phyloP scores from a whole-genome alignment of 257 asterid genomes.

The Cruciata laevipes region DNA sequence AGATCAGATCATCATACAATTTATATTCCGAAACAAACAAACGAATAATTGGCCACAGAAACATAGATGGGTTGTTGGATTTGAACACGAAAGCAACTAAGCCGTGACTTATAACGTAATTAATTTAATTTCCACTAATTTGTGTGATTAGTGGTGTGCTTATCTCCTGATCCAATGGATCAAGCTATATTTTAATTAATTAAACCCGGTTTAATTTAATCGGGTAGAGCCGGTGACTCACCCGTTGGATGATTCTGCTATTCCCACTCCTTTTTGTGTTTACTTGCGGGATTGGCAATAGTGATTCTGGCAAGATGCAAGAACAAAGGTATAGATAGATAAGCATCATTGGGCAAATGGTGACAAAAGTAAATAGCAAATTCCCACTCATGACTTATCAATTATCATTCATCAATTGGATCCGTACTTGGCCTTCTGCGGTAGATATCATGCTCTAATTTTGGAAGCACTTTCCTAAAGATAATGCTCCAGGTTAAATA shows the following conservation, averaged over 20 bases:
- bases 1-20: background rate
- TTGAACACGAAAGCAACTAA: slow-evolving; percentile 9
- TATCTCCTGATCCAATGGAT: slow-evolving; percentile 14
- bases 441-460: slow-evolving; percentile 20
- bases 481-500: background rate
- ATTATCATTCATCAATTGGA: slow-evolving; percentile 9
- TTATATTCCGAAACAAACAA: slow-evolving; percentile 10
- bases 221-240: slow-evolving; percentile 4
- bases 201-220: background rate
- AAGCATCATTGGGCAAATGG: slow-evolving; percentile 7
- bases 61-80: slow-evolving; percentile 17
- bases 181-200: background rate
- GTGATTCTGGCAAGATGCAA: background rate
- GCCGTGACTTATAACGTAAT: too few species aligned
- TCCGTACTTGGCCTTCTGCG: background rate
- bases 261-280: slow-evolving; percentile 3
- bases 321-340: slow-evolving; percentile 4
- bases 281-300: background rate
- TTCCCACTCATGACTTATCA: background rate
- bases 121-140: background rate
- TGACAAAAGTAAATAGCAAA: slow-evolving; percentile 20
- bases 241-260: background rate
- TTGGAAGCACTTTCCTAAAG: slow-evolving; percentile 20
- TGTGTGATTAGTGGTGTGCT: slow-evolving; percentile 6
- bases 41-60: slow-evolving; percentile 20